Conservation (phyloP, 2,329 filamentous ascomycete species). For the Ophiostoma montium region DNA sequence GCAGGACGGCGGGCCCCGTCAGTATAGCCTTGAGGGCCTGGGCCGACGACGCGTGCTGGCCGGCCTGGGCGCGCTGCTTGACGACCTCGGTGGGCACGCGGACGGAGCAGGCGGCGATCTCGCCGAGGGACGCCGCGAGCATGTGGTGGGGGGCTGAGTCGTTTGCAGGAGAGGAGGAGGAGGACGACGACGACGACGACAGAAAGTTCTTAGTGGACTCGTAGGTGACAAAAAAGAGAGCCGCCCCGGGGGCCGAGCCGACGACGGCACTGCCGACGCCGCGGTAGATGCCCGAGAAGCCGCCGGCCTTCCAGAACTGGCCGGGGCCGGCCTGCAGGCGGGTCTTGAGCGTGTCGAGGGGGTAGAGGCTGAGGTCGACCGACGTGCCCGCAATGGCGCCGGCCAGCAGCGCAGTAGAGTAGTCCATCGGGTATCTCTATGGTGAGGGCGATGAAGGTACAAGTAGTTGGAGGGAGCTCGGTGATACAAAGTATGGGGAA, state of each 20-base stretch:
- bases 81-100: constrained; percentile 92
- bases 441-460: background rate
- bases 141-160: constrained; percentile 48
- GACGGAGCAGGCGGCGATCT: constrained; percentile 83
- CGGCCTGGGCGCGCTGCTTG: constrained; percentile 90
- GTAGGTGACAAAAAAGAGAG: constrained; percentile 95
- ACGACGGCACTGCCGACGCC: constrained; percentile 82
- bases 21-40: constrained; percentile 59
- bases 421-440: constrained; percentile 25
- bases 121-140: constrained; percentile 70
- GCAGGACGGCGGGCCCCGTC: constrained; percentile 42
- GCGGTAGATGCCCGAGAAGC: constrained; percentile 83
- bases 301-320: constrained; percentile 65
- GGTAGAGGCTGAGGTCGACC: constrained; percentile 92
- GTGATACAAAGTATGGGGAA: no score
- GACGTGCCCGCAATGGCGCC: constrained; percentile 88
- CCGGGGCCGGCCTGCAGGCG: constrained; percentile 66
- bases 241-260: constrained; percentile 83
- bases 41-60: constrained; percentile 57
- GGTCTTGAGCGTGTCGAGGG: constrained; percentile 97
- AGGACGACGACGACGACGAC: constrained; percentile 17
- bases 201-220: constrained; percentile 52
- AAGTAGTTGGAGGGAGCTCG: no score
- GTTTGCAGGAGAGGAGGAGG: constrained; percentile 13
- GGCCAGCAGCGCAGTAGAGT: constrained; percentile 53